Percentiles rank a stretch among this genome's conserved stretches.
These are phyloP conservation scores for Beta macrorhiza DNA, from an alignment of 179 eudicot genomes.

Conservation along the genomic window DNA sequence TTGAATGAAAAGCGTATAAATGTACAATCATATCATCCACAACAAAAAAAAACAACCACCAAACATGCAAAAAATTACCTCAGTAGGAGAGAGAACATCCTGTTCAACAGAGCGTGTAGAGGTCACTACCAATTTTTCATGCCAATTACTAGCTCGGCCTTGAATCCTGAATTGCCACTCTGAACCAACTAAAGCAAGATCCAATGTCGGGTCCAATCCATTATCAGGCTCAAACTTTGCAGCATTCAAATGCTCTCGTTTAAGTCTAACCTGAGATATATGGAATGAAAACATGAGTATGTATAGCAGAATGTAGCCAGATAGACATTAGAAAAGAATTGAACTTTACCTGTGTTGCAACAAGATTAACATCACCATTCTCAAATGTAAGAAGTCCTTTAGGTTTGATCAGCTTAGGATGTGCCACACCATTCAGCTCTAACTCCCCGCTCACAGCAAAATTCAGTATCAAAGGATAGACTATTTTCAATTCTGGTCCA, in stretches of 20 bases:
- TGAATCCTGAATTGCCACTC: constrained; percentile 99
- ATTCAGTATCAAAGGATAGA: constrained; percentile 92
- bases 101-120: constrained; percentile 97
- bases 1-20: neutral
- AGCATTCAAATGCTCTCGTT: constrained; percentile 86
- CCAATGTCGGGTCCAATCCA: constrained; percentile 90
- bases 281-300: constrained; percentile 19
- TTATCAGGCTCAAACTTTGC: constrained; percentile 98
- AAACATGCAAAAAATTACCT: constrained; percentile 47
- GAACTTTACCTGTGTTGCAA: constrained; percentile 87
- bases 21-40: neutral
- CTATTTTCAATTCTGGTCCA: constrained; percentile 85
- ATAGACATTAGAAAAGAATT: constrained; percentile 4
- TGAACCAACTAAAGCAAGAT: constrained; percentile 94
- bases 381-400: constrained; percentile 87
- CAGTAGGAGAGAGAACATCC: constrained; percentile 92
- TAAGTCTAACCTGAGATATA: constrained; percentile 74
- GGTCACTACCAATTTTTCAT: constrained; percentile 93
- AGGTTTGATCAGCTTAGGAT: constrained; percentile 92
- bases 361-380: constrained; percentile 97
- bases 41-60: neutral
- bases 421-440: constrained; percentile 86
- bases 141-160: constrained; percentile 99
- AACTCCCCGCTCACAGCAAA: constrained; percentile 99
- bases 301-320: constrained; percentile 4